Conservation (phyloP, 495 filamentous ascomycete species). For the Geopyxis carbonaria region DNA sequence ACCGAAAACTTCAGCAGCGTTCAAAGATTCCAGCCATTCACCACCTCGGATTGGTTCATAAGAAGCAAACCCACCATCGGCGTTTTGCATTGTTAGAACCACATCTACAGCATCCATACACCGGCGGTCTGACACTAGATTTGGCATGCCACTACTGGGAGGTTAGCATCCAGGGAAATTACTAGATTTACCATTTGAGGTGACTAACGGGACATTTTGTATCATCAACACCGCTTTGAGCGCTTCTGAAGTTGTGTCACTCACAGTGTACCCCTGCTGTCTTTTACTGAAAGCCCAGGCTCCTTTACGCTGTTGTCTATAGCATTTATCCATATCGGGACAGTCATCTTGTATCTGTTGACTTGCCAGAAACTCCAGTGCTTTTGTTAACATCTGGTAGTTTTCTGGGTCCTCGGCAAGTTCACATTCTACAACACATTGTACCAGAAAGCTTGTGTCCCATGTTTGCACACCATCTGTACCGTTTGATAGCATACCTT, state of each 20-base stretch:
- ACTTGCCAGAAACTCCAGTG: conserved; percentile 70
- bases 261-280: conserved; percentile 85
- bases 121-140: conserved; percentile 52
- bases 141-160: conserved; percentile 59
- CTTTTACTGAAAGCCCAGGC: conserved; percentile 90
- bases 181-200: neutral
- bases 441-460: conserved; percentile 84
- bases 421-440: conserved; percentile 60
- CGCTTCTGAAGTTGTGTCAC: conserved; percentile 82
- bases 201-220: conserved; percentile 57
- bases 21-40: conserved; percentile 61
- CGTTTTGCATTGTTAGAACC: conserved; percentile 79
- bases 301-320: conserved; percentile 82
- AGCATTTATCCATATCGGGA: conserved; percentile 58
- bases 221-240: conserved; percentile 74
- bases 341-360: conserved; percentile 85
- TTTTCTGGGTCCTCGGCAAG: conserved; percentile 61
- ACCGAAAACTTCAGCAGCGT: conserved; percentile 93
- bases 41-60: conserved; percentile 74
- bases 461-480: conserved; percentile 94
- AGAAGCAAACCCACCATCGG: conserved; percentile 71
- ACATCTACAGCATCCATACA: conserved; percentile 81
- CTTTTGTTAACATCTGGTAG: conserved; percentile 66
- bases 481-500: conserved; percentile 88
- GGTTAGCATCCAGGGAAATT: neutral